These are phyloP conservation scores for Hyaloscypha hepaticicola DNA, from an alignment of 495 filamentous ascomycete species.

Conservation along the genomic window DNA sequence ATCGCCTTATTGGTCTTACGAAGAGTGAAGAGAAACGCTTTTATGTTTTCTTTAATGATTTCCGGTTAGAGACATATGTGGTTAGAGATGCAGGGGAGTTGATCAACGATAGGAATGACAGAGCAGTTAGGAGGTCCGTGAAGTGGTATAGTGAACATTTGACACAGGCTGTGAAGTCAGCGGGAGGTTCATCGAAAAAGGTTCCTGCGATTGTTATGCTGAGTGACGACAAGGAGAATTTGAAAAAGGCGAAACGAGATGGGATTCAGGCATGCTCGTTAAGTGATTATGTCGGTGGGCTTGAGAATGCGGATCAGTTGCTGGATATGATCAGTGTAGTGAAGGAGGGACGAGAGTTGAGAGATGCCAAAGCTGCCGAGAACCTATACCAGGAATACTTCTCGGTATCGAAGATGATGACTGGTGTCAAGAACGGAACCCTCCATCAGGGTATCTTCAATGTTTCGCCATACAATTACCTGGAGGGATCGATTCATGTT, in stretches of 20 bases:
- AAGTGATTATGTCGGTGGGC: conserved; percentile 73
- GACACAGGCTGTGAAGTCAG: conserved; percentile 50
- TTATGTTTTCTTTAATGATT: conserved; percentile 99
- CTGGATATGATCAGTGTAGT: conserved; percentile 93
- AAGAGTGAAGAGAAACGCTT: conserved; percentile 95
- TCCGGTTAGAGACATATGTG: conserved; percentile 87
- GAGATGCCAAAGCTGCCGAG: conserved; percentile 60
- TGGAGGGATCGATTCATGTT: conserved; percentile 89
- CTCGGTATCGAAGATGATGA: conserved; percentile 91
- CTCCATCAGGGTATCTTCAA: conserved; percentile 94
- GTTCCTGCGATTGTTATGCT: conserved; percentile 85
- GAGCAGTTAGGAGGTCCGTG: conserved; percentile 81
- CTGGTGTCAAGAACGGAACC: conserved; percentile 78
- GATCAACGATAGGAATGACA: conserved; percentile 96
- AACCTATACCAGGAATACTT: conserved; percentile 81
- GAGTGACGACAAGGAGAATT: conserved; percentile 85
- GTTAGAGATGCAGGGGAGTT: conserved; percentile 71
- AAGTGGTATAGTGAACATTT: conserved; percentile 89
- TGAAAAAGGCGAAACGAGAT: conserved; percentile 78
- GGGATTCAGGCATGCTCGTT: conserved; percentile 65
- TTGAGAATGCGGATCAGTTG: conserved; percentile 79
- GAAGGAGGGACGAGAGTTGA: conserved; percentile 61
- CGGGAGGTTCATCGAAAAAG: conserved; percentile 54
- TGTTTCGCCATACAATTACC: conserved; percentile 95
- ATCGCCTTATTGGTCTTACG: conserved; percentile 82